Percentiles rank a stretch among this genome's conserved stretches.
These are phyloP conservation scores for Suillus tomentosus DNA, from an alignment of 768 basidiomycete genomes.

Conservation along the genomic window DNA sequence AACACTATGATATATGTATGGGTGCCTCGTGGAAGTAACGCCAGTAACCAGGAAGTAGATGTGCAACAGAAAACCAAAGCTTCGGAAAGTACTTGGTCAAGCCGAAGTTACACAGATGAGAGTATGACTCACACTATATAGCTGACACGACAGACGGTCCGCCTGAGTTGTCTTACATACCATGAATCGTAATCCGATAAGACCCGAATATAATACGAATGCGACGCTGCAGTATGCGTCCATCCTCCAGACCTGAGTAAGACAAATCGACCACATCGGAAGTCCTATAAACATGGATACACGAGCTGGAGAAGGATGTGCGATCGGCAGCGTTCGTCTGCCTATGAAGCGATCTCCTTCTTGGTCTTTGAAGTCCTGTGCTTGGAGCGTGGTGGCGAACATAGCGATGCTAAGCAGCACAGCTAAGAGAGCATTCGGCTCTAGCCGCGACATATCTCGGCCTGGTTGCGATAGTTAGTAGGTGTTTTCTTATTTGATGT, in stretches of 20 bases:
- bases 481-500: background rate
- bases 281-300: slow-evolving; percentile 28
- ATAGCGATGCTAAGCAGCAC: slow-evolving; percentile 33
- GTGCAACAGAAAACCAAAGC: slow-evolving; percentile 36
- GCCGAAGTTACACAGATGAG: background rate
- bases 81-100: slow-evolving; percentile 12
- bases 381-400: slow-evolving; percentile 39
- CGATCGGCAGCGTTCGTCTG: slow-evolving; percentile 46
- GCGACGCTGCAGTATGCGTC: slow-evolving; percentile 28
- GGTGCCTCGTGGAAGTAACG: slow-evolving; percentile 24
- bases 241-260: slow-evolving; percentile 29
- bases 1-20: background rate
- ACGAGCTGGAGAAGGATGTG: slow-evolving; percentile 36
- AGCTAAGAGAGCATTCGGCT: slow-evolving; percentile 30
- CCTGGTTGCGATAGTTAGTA: slow-evolving; percentile 23
- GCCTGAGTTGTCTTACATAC: slow-evolving; percentile 23
- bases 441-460: slow-evolving; percentile 24
- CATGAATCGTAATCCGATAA: slow-evolving; percentile 31
- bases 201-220: slow-evolving; percentile 27
- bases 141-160: slow-evolving; percentile 30
- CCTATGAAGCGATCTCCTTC: slow-evolving; percentile 43
- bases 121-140: slow-evolving; percentile 31
- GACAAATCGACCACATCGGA: slow-evolving; percentile 33
- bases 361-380: slow-evolving; percentile 42
- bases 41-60: slow-evolving; percentile 34